A percentile compares a stretch with the other conserved stretches of the same genome.
Evolutionary conservation across 1,139 yeast species (phyloP).

Genomic region (Suhomyces wounanorum): DNA sequence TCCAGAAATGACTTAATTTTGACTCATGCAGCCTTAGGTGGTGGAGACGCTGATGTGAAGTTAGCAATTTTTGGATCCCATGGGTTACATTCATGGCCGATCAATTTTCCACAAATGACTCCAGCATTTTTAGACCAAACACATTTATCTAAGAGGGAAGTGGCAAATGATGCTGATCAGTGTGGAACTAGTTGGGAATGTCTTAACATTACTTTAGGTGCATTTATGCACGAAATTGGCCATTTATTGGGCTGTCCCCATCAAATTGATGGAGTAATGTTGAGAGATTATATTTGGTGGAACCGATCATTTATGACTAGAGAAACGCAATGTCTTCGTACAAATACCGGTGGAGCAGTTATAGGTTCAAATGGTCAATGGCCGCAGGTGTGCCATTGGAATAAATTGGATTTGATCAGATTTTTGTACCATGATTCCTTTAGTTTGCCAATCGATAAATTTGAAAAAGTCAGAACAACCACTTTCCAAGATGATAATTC

Average conservation of each 20-base stretch:
- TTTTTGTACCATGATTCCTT: constrained; percentile 83
- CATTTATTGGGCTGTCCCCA: constrained; percentile 91
- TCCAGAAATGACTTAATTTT: constrained; percentile 55
- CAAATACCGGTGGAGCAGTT: constrained; percentile 36
- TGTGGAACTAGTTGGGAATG: constrained; percentile 94
- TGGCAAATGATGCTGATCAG: constrained; percentile 84
- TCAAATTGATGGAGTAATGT: constrained; percentile 86
- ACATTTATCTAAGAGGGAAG: constrained; percentile 60
- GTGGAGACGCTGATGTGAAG: constrained; percentile 68
- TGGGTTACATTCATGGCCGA: constrained; percentile 89
- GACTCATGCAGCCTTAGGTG: constrained; percentile 95
- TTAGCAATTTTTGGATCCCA: constrained; percentile 94
- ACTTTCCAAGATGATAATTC: constrained; percentile 23
- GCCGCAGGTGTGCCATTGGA: constrained; percentile 70
- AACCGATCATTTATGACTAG: constrained; percentile 80
- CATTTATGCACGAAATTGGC: constrained; percentile 94
- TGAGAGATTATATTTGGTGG: constrained; percentile 78
- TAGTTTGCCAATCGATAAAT: constrained; percentile 64
- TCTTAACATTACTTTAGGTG: constrained; percentile 82
- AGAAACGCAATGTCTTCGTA: constrained; percentile 60
- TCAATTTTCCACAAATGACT: constrained; percentile 66
- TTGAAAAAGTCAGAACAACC: constrained; percentile 33
- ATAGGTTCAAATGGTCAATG: constrained; percentile 62
- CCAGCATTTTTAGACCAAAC: constrained; percentile 75
- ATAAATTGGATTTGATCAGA: constrained; percentile 73